Evolutionary conservation across 257 asterid species (phyloP).

Genomic region (Penstemon barbatus): DNA sequence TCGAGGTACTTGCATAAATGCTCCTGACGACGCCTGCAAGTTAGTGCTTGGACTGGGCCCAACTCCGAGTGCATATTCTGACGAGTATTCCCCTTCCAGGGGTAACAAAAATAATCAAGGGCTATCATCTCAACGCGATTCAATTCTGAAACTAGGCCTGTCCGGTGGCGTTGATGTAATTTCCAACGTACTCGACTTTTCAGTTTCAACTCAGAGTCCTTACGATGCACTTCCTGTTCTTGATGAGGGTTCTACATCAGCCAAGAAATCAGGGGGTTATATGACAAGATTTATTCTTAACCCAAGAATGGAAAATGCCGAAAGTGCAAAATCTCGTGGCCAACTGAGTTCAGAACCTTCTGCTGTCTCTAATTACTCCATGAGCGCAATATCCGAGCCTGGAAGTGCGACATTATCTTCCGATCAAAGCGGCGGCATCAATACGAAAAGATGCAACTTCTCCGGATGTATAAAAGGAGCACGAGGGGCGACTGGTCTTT

Average conservation of each 20-base stretch:
- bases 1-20: slow-evolving; percentile 33
- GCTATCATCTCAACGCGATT: slow-evolving; percentile 47
- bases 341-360: slow-evolving; percentile 55
- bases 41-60: slow-evolving; percentile 94
- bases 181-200: slow-evolving; percentile 51
- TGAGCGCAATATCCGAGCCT: slow-evolving; percentile 51
- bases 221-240: slow-evolving; percentile 44
- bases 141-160: slow-evolving; percentile 67
- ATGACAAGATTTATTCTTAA: slow-evolving; percentile 72
- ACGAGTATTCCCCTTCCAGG: slow-evolving; percentile 39
- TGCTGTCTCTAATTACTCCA: slow-evolving; percentile 44
- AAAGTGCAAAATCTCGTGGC: slow-evolving; percentile 42
- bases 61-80: slow-evolving; percentile 64
- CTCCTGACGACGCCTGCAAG: slow-evolving; percentile 77
- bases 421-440: slow-evolving; percentile 39
- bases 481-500: slow-evolving; percentile 80
- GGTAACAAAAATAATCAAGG: slow-evolving; percentile 40
- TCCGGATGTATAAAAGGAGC: slow-evolving; percentile 75
- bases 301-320: slow-evolving; percentile 47
- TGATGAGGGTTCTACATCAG: slow-evolving; percentile 97
- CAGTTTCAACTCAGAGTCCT: slow-evolving; percentile 44
- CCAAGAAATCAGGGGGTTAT: slow-evolving; percentile 88
- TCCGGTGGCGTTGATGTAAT: slow-evolving; percentile 52
- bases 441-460: slow-evolving; percentile 61
- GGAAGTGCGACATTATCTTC: slow-evolving; percentile 37